Percentiles rank a stretch among this genome's conserved stretches.
Evolutionary conservation across 345 rosid species (phyloP).

Genomic region (Gossypium anomalum): DNA sequence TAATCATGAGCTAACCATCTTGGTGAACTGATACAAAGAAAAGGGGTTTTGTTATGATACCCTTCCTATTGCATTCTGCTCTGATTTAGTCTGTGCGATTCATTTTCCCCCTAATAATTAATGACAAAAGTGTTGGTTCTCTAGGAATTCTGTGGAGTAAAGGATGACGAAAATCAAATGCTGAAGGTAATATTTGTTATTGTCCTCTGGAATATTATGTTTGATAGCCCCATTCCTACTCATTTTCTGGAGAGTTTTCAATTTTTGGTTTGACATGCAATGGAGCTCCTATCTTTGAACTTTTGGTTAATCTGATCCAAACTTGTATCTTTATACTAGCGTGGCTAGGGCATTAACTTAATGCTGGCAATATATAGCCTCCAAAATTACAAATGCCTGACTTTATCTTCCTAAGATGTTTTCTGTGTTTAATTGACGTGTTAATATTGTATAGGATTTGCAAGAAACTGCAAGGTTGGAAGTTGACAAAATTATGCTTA

Average conservation of each 20-base stretch:
- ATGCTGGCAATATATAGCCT: not conserved
- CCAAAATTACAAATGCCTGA: not conserved
- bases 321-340: not conserved
- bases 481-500: slow-evolving; percentile 81
- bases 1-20: slow-evolving; percentile 2
- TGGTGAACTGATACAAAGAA: not conserved
- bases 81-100: not conserved
- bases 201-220: not conserved
- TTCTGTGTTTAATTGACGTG: not conserved
- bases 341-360: not conserved
- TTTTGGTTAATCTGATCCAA: not conserved
- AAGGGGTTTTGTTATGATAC: not conserved
- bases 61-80: not conserved
- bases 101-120: not conserved
- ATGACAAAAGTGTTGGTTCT: slow-evolving; percentile 21
- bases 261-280: not conserved
- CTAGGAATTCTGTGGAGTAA: slow-evolving; percentile 58
- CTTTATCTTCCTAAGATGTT: not conserved
- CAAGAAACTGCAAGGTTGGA: slow-evolving; percentile 58
- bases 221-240: not conserved
- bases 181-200: slow-evolving; percentile 47
- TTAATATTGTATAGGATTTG: slow-evolving; percentile 47
- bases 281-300: not conserved
- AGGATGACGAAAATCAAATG: slow-evolving; percentile 48
- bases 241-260: not conserved